Percentiles rank a stretch among this genome's conserved stretches.
Evolutionary conservation across 2,329 filamentous ascomycete species (phyloP).

Genomic region (Nannizzia gypsea): DNA sequence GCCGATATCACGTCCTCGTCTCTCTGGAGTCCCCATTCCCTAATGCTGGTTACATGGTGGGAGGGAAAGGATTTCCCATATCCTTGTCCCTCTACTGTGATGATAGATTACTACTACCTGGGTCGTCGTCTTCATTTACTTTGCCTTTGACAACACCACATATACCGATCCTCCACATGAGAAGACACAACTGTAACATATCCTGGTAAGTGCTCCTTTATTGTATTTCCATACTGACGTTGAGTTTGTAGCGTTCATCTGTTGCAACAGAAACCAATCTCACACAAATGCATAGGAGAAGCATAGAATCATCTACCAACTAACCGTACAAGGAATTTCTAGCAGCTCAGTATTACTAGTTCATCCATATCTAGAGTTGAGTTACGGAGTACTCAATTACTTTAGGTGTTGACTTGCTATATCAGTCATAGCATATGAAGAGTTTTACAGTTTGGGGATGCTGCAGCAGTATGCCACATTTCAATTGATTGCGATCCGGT

Average conservation of each 20-base stretch:
- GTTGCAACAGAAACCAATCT: neutral
- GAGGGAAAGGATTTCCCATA: neutral
- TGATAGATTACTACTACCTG: neutral
- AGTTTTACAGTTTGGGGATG: too few relatives aligned
- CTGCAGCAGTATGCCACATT: too few relatives aligned
- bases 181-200: neutral
- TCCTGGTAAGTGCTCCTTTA: neutral
- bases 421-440: too few relatives aligned
- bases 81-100: neutral
- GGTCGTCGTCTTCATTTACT: neutral
- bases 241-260: neutral
- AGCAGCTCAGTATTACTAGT: neutral
- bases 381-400: too few relatives aligned
- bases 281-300: neutral
- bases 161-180: neutral
- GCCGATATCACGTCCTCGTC: neutral
- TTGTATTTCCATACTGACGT: neutral
- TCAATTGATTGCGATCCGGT: too few relatives aligned
- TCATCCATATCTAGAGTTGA: neutral
- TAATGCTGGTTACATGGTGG: neutral
- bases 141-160: neutral
- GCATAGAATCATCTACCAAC: neutral
- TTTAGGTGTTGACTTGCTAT: too few relatives aligned
- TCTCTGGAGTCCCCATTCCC: neutral
- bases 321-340: neutral